Conservation (phyloP, 306 rosid genomes). For the Notholithocarpus densiflorus region DNA sequence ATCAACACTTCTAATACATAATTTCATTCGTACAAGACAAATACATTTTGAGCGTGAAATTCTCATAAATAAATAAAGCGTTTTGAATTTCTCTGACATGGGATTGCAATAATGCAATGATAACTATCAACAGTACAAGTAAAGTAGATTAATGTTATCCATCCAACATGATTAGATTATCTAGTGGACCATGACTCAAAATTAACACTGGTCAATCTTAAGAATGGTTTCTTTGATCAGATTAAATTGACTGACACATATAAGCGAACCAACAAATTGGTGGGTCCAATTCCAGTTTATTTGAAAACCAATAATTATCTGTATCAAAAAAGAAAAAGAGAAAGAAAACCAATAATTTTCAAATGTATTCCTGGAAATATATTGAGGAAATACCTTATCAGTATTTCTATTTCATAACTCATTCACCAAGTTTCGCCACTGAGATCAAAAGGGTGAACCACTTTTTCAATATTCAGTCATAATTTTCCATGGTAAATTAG, state of each 20-base stretch:
- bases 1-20: neutral
- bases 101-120: neutral
- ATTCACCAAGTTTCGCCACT: neutral
- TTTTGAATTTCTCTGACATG: neutral
- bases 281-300: neutral
- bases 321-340: too few relatives aligned
- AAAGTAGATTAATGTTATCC: neutral
- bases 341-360: too few relatives aligned
- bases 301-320: neutral
- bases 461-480: neutral
- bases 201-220: neutral
- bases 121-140: neutral
- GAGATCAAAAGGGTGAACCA: neutral
- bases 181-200: neutral
- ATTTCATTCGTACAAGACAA: neutral
- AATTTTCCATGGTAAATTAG: neutral
- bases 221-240: too few relatives aligned
- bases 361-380: too few relatives aligned
- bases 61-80: neutral
- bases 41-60: neutral
- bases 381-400: neutral
- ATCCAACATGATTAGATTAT: neutral
- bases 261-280: neutral
- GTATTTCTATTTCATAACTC: neutral
- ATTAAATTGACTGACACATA: too few relatives aligned